Evolutionary conservation across 2,329 filamentous ascomycete species (phyloP).

Genomic region (Aspergillus novofumigatus): DNA sequence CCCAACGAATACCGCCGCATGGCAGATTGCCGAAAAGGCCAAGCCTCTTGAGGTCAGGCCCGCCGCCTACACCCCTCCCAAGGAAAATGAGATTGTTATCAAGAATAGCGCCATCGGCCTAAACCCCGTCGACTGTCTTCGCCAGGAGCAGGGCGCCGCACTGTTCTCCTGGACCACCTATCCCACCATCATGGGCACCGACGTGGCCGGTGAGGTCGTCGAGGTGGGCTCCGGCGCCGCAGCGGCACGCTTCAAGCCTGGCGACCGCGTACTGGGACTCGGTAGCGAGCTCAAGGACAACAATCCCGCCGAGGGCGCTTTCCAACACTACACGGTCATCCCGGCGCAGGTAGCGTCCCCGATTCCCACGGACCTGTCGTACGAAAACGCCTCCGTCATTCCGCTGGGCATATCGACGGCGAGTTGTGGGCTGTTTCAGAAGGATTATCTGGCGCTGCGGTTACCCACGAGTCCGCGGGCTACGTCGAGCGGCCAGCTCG

Average conservation of each 20-base stretch:
- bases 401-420: conserved; percentile 20
- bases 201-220: conserved; percentile 44
- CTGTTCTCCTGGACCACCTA: conserved; percentile 29
- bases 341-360: conserved; percentile 9
- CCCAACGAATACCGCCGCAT: conserved; percentile 31
- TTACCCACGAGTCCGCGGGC: not conserved
- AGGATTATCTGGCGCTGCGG: conserved; percentile 13
- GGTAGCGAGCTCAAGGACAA: conserved; percentile 13
- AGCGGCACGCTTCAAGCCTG: conserved; percentile 32
- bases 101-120: conserved; percentile 40
- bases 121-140: conserved; percentile 43
- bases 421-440: conserved; percentile 17
- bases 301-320: conserved; percentile 14
- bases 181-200: conserved; percentile 38
- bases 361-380: conserved; percentile 12
- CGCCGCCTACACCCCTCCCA: conserved; percentile 37
- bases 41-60: conserved; percentile 30
- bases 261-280: conserved; percentile 41
- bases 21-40: conserved; percentile 28
- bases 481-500: not conserved
- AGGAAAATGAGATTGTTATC: conserved; percentile 37
- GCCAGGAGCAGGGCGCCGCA: conserved; percentile 26
- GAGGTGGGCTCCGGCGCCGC: conserved; percentile 28
- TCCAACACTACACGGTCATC: conserved; percentile 22
- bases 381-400: conserved; percentile 17